Conservation (phyloP, 2,329 filamentous ascomycete species). For the Neonectria punicea region DNA sequence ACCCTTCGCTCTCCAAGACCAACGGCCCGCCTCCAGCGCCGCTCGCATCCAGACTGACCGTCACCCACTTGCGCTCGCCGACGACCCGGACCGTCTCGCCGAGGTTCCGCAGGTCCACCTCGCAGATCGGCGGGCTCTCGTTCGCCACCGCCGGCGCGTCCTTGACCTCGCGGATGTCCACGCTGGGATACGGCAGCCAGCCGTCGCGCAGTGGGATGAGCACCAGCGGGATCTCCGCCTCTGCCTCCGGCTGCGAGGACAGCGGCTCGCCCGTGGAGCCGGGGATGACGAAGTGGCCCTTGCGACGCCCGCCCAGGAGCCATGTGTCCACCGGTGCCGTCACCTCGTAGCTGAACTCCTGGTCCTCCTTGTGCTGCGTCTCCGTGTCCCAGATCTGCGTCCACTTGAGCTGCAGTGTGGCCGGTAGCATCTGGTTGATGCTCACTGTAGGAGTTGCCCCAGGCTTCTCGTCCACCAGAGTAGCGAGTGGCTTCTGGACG, state of each 20-base stretch:
- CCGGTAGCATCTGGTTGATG: slow-evolving; percentile 73
- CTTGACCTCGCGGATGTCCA: slow-evolving; percentile 78
- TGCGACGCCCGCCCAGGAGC: slow-evolving; percentile 85
- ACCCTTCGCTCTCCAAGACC: slow-evolving; percentile 69
- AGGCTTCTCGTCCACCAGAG: slow-evolving; percentile 43
- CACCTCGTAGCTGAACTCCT: slow-evolving; percentile 88
- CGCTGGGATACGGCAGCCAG: slow-evolving; percentile 77
- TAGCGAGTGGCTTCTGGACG: slow-evolving; percentile 54
- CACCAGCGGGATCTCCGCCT: slow-evolving; percentile 73
- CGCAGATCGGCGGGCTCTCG: slow-evolving; percentile 60
- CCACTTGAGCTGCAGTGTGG: slow-evolving; percentile 71
- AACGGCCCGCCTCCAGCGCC: slow-evolving; percentile 73
- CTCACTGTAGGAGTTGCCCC: slow-evolving; percentile 58
- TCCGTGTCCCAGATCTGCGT: slow-evolving; percentile 70
- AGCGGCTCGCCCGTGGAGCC: slow-evolving; percentile 51
- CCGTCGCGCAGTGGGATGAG: slow-evolving; percentile 85
- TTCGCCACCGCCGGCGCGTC: slow-evolving; percentile 40
- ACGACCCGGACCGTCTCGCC: slow-evolving; percentile 82
- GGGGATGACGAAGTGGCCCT: slow-evolving; percentile 78
- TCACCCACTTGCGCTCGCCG: slow-evolving; percentile 76
- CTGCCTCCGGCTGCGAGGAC: slow-evolving; percentile 60
- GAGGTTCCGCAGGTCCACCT: slow-evolving; percentile 83
- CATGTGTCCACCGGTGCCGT: slow-evolving; percentile 78
- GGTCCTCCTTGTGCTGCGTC: slow-evolving; percentile 53
- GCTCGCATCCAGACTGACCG: slow-evolving; percentile 76